These are phyloP conservation scores for Capsella rubella DNA, from an alignment of 441 rosid genomes.

Conservation along the genomic window DNA sequence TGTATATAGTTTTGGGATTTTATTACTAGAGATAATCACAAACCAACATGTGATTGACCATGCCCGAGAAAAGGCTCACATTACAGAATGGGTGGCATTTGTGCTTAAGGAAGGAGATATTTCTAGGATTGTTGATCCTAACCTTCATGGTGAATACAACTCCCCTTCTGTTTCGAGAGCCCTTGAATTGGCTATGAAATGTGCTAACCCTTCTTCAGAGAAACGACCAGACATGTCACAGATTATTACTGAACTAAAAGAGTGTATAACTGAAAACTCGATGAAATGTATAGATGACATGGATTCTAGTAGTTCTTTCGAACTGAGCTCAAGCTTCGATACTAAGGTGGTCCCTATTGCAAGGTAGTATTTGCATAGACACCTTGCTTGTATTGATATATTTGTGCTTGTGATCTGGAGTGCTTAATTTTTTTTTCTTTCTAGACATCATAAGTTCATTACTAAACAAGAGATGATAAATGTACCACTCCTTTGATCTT, in stretches of 20 bases:
- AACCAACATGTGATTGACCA: not conserved
- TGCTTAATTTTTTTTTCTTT: not conserved
- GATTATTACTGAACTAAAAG: not conserved
- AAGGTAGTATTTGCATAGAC: slow-evolving; percentile 3
- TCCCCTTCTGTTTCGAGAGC: not conserved
- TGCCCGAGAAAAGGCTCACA: not conserved
- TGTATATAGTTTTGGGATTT: slow-evolving; percentile 13
- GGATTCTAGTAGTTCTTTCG: not conserved
- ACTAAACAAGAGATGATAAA: not conserved
- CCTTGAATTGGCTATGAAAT: slow-evolving; percentile 14
- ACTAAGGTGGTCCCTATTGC: not conserved
- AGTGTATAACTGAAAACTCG: not conserved
- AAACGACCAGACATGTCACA: slow-evolving; percentile 14
- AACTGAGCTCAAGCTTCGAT: not conserved
- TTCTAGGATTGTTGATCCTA: not conserved
- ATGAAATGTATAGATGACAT: not conserved
- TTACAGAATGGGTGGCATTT: not conserved
- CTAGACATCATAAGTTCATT: not conserved
- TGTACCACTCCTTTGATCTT: not conserved
- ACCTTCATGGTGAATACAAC: not conserved
- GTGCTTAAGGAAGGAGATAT: not conserved
- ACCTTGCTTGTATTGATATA: not conserved
- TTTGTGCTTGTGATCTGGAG: not conserved
- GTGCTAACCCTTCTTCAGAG: slow-evolving; percentile 1
- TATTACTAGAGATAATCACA: not conserved